Evolutionary conservation across 768 basidiomycete species (phyloP).

Genomic region (Coprinopsis sp.): DNA sequence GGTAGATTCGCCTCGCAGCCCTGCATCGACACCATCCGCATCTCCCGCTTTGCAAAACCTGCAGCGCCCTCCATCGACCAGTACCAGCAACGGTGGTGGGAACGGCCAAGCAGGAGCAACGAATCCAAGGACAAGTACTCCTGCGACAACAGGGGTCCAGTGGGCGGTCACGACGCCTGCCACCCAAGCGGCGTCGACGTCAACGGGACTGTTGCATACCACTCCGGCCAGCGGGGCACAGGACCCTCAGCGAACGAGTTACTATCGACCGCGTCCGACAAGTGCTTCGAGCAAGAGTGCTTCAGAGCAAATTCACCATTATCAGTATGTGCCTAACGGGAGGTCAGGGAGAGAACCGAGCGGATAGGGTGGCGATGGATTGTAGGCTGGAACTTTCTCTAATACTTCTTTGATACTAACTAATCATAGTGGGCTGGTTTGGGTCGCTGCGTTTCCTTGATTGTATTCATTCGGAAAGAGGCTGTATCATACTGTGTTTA

Average conservation of each 20-base stretch:
- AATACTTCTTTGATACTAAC: not conserved
- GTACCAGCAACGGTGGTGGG: constrained; percentile 5
- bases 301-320: constrained; percentile 14
- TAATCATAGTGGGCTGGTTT: not conserved
- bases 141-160: constrained; percentile 24
- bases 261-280: constrained; percentile 44
- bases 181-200: constrained; percentile 60
- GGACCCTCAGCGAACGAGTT: constrained; percentile 45
- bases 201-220: constrained; percentile 50
- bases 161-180: constrained; percentile 71
- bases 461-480: no score
- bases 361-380: not conserved
- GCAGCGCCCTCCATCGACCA: constrained; percentile 34
- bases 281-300: not conserved
- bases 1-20: constrained; percentile 35
- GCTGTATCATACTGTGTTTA: no score
- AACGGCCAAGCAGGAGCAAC: no score
- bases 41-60: constrained; percentile 50
- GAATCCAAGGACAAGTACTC: no score
- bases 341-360: constrained; percentile 5
- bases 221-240: constrained; percentile 24
- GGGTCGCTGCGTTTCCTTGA: not conserved
- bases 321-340: constrained; percentile 21
- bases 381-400: not conserved
- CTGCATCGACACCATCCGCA: constrained; percentile 42